Evolutionary conservation across 352 stramenopile species (phyloP), one percentile per base, ranked within the genome.

Genomic region (Pythium brassicae): DNA sequence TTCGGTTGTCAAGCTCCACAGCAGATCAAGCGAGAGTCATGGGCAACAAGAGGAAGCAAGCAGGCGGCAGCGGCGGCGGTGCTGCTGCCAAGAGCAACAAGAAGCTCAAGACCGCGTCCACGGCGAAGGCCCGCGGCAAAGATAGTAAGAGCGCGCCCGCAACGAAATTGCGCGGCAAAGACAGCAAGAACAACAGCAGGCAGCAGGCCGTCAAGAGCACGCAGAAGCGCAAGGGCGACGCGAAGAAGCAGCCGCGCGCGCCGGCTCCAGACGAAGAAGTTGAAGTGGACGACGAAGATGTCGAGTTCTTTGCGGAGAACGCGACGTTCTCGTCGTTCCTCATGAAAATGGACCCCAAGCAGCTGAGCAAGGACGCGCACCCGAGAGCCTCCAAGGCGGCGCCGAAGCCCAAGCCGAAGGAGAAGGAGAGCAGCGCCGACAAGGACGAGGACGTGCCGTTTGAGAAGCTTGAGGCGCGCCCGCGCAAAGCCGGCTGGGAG

Each of bases 301-400:
- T 92, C 52, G 81, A 74, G 42, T 92, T 93, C 61, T 89, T 87
- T 52, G 81, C 86, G 39, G 70, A 75, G 43, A 87, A 95, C 53
- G 63, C 62, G n/a, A 55, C 69, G 44, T 90, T 81, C 45, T 85
- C 81, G 50, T 80, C 68, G 14, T 95, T 95, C 59, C 55, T 95
- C 42, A 68, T 77, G 27, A 82, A 83, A n/a, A 89, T 95, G 78
- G 81, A 95, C 62, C 46, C 69, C 27, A 85, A 84, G 57, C 66
- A 74, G 42, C 55, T 93, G 55, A 78, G 55, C 37, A 83, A 87
- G 48, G 57, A 78, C 20, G 45, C 68, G 58, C 47, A 66, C 57
- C 62, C 78, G 44, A 79, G 86, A 65, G 65, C 55, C 50, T 57
- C 19, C 15, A 59, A 57, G 39, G 29, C 14, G 32, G 43, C 56